Evolutionary conservation across 179 eudicot genomes (phyloP).

Genomic region (Silene coronaria): DNA sequence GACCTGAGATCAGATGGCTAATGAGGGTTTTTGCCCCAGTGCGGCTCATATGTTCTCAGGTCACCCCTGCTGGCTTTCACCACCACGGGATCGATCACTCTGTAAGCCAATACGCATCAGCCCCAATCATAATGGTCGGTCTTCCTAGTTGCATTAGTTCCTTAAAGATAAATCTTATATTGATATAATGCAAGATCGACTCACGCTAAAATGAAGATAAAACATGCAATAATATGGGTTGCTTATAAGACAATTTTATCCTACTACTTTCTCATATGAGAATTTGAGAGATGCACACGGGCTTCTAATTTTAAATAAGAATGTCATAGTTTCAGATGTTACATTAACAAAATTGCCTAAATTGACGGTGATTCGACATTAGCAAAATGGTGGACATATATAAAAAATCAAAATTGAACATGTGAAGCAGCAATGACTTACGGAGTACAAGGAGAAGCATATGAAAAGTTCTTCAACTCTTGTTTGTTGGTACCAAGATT

Average conservation of each 20-base stretch:
- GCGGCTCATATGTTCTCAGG: slow-evolving; percentile 72
- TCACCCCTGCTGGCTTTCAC: slow-evolving; percentile 66
- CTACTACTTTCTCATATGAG: neutral
- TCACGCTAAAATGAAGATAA: too few species aligned
- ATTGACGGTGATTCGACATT: neutral
- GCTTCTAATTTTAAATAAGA: neutral
- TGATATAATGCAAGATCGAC: neutral
- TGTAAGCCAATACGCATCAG: neutral
- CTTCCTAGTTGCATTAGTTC: neutral
- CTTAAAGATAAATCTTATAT: neutral
- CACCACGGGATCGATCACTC: slow-evolving; percentile 18
- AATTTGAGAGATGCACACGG: neutral
- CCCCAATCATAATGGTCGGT: too few species aligned
- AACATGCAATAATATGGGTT: too few species aligned
- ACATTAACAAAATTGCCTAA: neutral
- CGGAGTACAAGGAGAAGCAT: neutral
- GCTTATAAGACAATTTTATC: neutral
- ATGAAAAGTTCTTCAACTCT: slow-evolving; percentile 6
- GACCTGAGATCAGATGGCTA: slow-evolving; percentile 52
- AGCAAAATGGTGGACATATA: slow-evolving; percentile 2
- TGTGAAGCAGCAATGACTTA: neutral
- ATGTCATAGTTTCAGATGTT: neutral
- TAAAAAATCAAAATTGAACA: neutral
- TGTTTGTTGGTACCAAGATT: slow-evolving; percentile 28
- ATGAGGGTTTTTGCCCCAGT: neutral